phyloP scores from a whole-genome alignment of 139 green algal genomes.

The Microglena sp. region DNA sequence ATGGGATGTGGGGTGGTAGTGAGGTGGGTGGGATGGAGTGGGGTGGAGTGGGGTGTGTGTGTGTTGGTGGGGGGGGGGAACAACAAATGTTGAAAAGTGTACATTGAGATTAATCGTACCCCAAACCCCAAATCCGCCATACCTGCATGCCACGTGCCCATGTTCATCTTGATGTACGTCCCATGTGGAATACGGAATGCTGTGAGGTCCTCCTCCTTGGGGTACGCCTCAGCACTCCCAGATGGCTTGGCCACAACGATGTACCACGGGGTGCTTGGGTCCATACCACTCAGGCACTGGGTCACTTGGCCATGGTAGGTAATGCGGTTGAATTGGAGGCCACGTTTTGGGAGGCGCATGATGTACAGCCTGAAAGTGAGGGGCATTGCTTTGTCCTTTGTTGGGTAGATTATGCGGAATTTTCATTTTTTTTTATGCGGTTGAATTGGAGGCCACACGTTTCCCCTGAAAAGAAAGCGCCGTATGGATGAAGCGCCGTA shows the following conservation, averaged over 20 bases:
- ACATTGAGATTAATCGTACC: too few relatives aligned
- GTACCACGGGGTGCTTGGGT: constrained; percentile 53
- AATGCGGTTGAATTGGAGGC: constrained; percentile 71
- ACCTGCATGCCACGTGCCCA: constrained; percentile 22
- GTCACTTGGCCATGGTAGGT: constrained; percentile 73
- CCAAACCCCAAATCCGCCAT: neutral
- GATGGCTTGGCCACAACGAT: constrained; percentile 64
- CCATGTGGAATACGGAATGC: constrained; percentile 52
- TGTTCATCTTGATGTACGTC: constrained; percentile 62
- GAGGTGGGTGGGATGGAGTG: too few relatives aligned
- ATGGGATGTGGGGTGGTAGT: too few relatives aligned
- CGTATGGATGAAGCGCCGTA: too few relatives aligned
- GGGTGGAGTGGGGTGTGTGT: too few relatives aligned
- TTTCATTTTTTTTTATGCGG: too few relatives aligned
- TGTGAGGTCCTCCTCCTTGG: constrained; percentile 29
- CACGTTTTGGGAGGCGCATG: constrained; percentile 44
- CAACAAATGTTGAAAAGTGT: too few relatives aligned
- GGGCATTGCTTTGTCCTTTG: too few relatives aligned
- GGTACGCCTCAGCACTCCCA: constrained; percentile 26
- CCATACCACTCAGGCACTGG: constrained; percentile 55
- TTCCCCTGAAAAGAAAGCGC: too few relatives aligned
- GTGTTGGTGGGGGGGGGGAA: too few relatives aligned
- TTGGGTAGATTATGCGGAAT: too few relatives aligned
- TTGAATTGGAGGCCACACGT: too few relatives aligned
- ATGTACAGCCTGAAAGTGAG: constrained; percentile 79